Evolutionary conservation across 345 rosid species (phyloP), one percentile per base, ranked within the genome.

Genomic region (Eutrema heterophyllum): DNA sequence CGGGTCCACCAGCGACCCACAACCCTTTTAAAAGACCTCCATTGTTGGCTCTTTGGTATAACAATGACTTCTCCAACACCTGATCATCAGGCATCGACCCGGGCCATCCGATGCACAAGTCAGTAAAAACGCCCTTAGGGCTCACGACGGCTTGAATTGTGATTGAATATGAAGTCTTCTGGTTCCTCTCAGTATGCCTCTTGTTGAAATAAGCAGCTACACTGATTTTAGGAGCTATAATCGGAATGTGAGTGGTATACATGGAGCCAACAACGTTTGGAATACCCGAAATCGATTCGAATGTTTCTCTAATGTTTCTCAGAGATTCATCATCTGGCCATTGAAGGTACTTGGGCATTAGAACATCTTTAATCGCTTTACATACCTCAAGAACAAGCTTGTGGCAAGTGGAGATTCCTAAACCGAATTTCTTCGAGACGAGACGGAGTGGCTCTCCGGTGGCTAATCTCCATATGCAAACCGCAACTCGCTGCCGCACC

Each of bases 21-120:
- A 81, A 51, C 10, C 85, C 93, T 12, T 83, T 86, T 29, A 90
- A 57, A 33, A 83, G 78, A 51, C 77, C 81, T 7, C 93, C 89
- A n/a, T 88, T 83, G 68, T 73, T 84, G 2, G 93, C 96, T 69
- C 96, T 84, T 39, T 90, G 91, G 44, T 76, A 80, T 46, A 90
- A 65, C 64, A 90, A 85, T 6, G 93, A 88, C 82, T 86, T 88
- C 82, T 90, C 96, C 29, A 90, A 59, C 38, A 90, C 93, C 62
- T 88, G 86, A 73, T 88, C 93, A 80, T 90, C 90, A 48, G 84
- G 80, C 93, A 90, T 88, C 7, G 96, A 90, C 18, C 96, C 96
- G 0, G 96, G 96, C 93, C 96, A 90, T 1, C 96, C 96, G 7
- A 88, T 88, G 36, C 93, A 90, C n/a, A 90, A 90, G 78, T 88